phyloP scores from a whole-genome alignment of 495 filamentous ascomycete genomes.

The Aspergillus taichungensis region DNA sequence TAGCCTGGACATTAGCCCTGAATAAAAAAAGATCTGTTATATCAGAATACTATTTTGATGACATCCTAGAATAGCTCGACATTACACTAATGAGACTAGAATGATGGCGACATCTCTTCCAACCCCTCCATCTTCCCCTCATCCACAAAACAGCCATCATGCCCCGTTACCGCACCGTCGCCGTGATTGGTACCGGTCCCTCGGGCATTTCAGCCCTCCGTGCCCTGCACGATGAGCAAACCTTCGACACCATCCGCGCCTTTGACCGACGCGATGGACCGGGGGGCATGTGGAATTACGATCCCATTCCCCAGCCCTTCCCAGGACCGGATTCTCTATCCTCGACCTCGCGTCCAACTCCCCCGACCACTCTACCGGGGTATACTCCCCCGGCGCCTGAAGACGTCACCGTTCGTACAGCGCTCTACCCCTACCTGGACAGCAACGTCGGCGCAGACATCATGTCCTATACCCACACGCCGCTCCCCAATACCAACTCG shows the following conservation, averaged over 20 bases:
- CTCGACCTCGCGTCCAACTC: conserved; percentile 2
- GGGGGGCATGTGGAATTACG: conserved; percentile 41
- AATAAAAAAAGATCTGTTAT: no score
- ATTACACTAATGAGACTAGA: no score
- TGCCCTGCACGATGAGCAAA: conserved; percentile 41
- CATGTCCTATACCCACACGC: conserved; percentile 23
- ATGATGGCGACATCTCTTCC: no score
- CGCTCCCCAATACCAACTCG: conserved; percentile 17
- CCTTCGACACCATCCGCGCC: conserved; percentile 41
- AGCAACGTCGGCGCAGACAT: conserved; percentile 21
- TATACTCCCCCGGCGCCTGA: conserved; percentile 13
- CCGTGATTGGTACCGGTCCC: conserved; percentile 45
- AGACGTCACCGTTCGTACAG: conserved; percentile 17
- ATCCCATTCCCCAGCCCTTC: conserved; percentile 14
- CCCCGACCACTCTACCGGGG: conserved; percentile 3
- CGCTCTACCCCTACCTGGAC: conserved; percentile 17
- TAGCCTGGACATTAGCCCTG: no score
- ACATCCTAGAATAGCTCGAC: no score
- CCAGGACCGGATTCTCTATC: background rate
- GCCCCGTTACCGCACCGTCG: conserved; percentile 22
- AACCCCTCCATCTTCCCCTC: no score
- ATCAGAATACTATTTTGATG: no score
- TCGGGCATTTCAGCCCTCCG: conserved; percentile 45
- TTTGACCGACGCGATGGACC: conserved; percentile 43
- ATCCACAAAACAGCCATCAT: conserved; percentile 6